Evolutionary conservation across 257 asterid genomes (phyloP).

Genomic region (Henckelia pumila): DNA sequence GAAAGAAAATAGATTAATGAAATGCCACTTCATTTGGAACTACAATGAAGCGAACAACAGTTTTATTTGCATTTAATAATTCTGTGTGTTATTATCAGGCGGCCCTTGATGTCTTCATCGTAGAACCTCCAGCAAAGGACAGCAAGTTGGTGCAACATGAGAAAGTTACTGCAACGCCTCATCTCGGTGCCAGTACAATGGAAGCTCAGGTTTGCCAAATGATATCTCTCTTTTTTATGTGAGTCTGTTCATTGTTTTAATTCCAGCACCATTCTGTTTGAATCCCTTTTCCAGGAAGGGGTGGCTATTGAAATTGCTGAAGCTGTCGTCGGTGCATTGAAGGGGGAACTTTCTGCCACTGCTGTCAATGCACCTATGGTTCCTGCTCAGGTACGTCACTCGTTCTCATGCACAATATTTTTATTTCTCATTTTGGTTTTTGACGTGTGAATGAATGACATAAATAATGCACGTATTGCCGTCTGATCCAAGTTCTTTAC

Average conservation of each 20-base stretch:
- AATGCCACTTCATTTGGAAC: neutral
- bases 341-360: slow-evolving; percentile 75
- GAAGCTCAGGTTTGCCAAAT: slow-evolving; percentile 66
- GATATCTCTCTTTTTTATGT: neutral
- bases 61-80: neutral
- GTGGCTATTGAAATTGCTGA: slow-evolving; percentile 78
- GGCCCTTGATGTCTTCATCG: slow-evolving; percentile 79
- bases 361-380: slow-evolving; percentile 87
- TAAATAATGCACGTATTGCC: neutral
- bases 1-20: slow-evolving; percentile 3
- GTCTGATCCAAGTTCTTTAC: neutral
- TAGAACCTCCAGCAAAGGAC: slow-evolving; percentile 69
- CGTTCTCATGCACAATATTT: neutral
- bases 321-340: slow-evolving; percentile 75
- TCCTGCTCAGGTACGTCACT: slow-evolving; percentile 58
- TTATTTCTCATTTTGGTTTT: neutral
- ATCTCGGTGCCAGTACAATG: slow-evolving; percentile 77
- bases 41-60: neutral
- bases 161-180: slow-evolving; percentile 67
- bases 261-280: slow-evolving; percentile 9
- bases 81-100: slow-evolving; percentile 40
- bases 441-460: neutral
- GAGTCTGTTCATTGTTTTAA: neutral
- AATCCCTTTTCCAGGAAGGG: slow-evolving; percentile 49
- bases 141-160: slow-evolving; percentile 63